Conservation (phyloP, 805 yeast species). For the Candida nanaspora region DNA sequence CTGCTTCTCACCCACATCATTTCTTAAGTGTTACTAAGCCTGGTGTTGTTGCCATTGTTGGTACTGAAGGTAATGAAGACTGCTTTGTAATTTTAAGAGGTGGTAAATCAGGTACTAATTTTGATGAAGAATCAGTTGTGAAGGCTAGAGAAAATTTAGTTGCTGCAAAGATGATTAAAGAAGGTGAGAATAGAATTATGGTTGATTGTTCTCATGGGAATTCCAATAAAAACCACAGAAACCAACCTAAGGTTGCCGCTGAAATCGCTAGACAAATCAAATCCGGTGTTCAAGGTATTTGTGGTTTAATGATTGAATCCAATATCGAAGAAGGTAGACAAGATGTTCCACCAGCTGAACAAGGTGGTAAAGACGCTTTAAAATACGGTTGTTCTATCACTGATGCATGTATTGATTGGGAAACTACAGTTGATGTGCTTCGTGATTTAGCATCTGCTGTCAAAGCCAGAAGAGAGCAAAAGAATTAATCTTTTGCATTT, state of each 20-base stretch:
- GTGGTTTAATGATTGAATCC: conserved; percentile 95
- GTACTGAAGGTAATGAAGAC: conserved; percentile 92
- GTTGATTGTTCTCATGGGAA: conserved; percentile 98
- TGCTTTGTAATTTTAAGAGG: conserved; percentile 95
- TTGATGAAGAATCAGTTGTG: conserved; percentile 70
- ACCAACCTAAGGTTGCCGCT: conserved; percentile 89
- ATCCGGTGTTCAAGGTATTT: conserved; percentile 70
- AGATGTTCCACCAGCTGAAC: conserved; percentile 57
- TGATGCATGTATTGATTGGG: conserved; percentile 95
- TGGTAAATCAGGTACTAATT: conserved; percentile 91
- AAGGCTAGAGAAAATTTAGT: conserved; percentile 61
- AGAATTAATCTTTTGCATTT: background rate
- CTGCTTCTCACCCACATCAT: conserved; percentile 89
- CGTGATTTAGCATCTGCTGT: conserved; percentile 77
- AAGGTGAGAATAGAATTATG: conserved; percentile 58
- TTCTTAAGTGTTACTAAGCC: conserved; percentile 97
- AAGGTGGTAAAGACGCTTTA: conserved; percentile 45
- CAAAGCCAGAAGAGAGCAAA: conserved; percentile 63
- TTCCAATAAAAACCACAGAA: conserved; percentile 86
- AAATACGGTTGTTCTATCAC: conserved; percentile 95
- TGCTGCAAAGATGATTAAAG: conserved; percentile 38
- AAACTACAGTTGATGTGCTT: conserved; percentile 77
- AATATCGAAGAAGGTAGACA: conserved; percentile 90
- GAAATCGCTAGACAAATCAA: conserved; percentile 78
- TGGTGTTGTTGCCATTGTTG: conserved; percentile 93